These are phyloP conservation scores for Larix kaempferi DNA, from an alignment of 75 land plant species.

Conservation along the genomic window DNA sequence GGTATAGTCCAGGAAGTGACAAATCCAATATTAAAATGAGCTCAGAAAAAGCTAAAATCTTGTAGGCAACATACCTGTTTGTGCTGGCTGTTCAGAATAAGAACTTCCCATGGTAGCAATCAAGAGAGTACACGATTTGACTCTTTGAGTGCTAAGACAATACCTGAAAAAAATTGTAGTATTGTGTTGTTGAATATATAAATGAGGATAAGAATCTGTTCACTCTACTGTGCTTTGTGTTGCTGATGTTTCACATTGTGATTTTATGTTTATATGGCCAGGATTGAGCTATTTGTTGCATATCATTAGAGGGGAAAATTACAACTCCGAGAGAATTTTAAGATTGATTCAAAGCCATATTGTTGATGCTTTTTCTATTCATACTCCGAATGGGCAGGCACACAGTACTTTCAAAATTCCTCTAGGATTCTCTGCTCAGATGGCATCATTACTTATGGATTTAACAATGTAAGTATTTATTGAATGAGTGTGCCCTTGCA, in stretches of 20 bases:
- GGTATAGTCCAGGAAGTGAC: not conserved
- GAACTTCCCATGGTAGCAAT: no score
- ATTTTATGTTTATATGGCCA: slow-evolving; percentile 3
- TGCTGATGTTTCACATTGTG: not conserved
- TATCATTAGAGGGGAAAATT: slow-evolving; percentile 27
- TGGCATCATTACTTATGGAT: no score
- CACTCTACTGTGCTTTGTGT: not conserved
- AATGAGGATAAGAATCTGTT: not conserved
- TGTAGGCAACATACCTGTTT: not conserved
- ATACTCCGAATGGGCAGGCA: slow-evolving; percentile 27
- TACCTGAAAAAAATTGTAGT: not conserved
- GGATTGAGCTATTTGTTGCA: slow-evolving; percentile 35
- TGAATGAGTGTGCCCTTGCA: no score
- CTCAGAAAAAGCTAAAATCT: not conserved
- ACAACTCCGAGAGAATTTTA: slow-evolving; percentile 21
- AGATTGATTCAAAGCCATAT: slow-evolving; percentile 21
- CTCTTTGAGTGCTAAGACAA: not conserved
- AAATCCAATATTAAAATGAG: not conserved
- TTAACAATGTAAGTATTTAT: no score
- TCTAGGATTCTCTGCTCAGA: no score
- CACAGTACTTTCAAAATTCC: no score
- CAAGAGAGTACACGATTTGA: not conserved
- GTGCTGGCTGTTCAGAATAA: not conserved
- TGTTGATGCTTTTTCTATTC: slow-evolving; percentile 13
- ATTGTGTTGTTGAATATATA: not conserved